phyloP scores from a whole-genome alignment of 2,329 filamentous ascomycete genomes.

The Xylariaceae sp. region DNA sequence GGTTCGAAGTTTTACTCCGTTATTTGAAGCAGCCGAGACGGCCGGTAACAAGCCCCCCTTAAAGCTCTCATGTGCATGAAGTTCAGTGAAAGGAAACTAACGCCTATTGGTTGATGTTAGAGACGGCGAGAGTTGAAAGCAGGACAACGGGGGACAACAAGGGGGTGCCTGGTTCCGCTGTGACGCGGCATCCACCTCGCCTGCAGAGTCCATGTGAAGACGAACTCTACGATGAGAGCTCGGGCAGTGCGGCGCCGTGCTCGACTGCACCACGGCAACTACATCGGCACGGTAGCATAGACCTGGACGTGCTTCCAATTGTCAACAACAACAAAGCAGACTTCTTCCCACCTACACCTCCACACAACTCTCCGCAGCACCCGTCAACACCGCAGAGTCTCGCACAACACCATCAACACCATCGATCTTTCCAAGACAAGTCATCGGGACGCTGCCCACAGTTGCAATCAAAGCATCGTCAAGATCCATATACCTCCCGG shows the following conservation, averaged over 20 bases:
- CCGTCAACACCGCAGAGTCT: not conserved
- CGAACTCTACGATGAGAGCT: not conserved
- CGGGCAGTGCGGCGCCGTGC: not conserved
- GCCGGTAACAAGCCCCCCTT: slow-evolving; percentile 8
- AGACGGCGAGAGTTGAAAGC: slow-evolving; percentile 13
- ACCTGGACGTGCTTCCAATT: no score
- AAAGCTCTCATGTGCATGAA: not conserved
- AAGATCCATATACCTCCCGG: slow-evolving; percentile 1
- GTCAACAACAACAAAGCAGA: no score
- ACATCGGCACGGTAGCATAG: no score
- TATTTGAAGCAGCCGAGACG: not conserved
- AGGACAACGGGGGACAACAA: not conserved
- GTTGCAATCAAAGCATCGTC: not conserved
- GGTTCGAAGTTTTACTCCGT: slow-evolving; percentile 11
- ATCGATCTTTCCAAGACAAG: not conserved
- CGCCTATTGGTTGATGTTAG: not conserved
- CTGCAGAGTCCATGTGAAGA: not conserved
- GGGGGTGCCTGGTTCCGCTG: not conserved
- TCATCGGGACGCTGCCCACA: not conserved
- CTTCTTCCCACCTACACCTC: not conserved
- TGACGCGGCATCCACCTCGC: slow-evolving; percentile 7
- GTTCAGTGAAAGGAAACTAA: slow-evolving; percentile 8
- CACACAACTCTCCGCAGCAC: not conserved
- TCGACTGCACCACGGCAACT: no score
- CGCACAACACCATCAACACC: not conserved